Evolutionary conservation across 257 asterid species (phyloP), one percentile per base, ranked within the genome.

Genomic region (Plectranthus barbatus): DNA sequence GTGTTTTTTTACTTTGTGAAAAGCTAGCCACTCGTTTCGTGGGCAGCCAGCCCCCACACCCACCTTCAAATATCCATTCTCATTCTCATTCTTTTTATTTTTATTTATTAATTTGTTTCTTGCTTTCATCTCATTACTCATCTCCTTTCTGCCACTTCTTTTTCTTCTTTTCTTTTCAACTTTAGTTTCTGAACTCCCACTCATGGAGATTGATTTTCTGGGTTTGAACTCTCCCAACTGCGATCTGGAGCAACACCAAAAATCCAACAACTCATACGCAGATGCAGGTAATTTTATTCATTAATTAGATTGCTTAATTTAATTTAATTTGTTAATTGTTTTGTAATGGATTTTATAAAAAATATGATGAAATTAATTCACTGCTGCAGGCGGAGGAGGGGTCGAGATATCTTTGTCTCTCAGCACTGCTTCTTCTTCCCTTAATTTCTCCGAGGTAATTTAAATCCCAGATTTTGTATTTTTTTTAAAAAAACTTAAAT

Each of bases 181-280:
- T 55, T 37, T 1, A 20, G 29, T 15, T 0, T 13, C 33, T 34
- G 0, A 3, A 14, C 9, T 41, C 44, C 17, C 1, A 15, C 17
- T 60, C 31, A 78, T 78, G 83, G 83, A 78, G 83, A 78, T 78
- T 14, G 83, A 78, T 70, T 78, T 78, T 70, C 63, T 78, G 75
- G 83, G 79, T 41, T 46, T 78, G 57, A 78, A 58, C 13, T 70
- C 79, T 8, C 18, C 68, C 39, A 62, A 40, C 9, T 39, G 11
- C 37, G 10, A 26, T 1, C 4, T 13, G 9, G 60, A 66, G 60
- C 59, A 51, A 13, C 13, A 39, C 4, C n/a, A n/a, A n/a, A 29
- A 6, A 2, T 36, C 49, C 72, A 46, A 11, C 26, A 54, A 56
- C 50, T 44, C 47, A 11, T 69, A 64, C 71, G 5, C 15, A 1